These are phyloP conservation scores for Dryas drummondii DNA, from an alignment of 306 rosid species.

Conservation along the genomic window DNA sequence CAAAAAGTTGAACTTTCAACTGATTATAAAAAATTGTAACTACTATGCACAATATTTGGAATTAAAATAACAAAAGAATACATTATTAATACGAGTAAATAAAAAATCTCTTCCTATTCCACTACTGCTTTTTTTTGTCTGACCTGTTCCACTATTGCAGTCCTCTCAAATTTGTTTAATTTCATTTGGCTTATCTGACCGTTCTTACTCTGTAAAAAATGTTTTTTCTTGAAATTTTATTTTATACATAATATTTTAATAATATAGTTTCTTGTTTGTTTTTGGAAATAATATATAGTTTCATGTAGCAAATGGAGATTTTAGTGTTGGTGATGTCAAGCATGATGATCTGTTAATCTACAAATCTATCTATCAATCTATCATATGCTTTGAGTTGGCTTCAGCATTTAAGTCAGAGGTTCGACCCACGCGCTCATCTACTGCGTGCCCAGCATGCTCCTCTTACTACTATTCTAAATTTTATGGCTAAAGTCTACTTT, in stretches of 20 bases:
- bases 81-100: not conserved
- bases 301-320: not conserved
- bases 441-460: slow-evolving; percentile 18
- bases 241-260: not conserved
- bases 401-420: slow-evolving; percentile 23
- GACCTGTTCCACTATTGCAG: not conserved
- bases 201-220: not conserved
- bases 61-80: not conserved
- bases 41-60: no score
- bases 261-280: not conserved
- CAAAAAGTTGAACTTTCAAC: no score
- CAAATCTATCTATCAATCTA: slow-evolving; percentile 49
- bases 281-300: not conserved
- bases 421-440: slow-evolving; percentile 34
- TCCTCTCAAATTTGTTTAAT: not conserved
- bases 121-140: not conserved
- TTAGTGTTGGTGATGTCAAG: slow-evolving; percentile 42
- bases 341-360: slow-evolving; percentile 36
- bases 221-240: not conserved
- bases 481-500: no score
- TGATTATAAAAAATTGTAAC: no score
- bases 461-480: not conserved
- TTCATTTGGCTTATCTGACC: not conserved
- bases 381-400: slow-evolving; percentile 37
- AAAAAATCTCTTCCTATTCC: not conserved